A percentile compares a stretch with the other conserved stretches of the same genome.
Evolutionary conservation across 257 asterid species (phyloP).

Genomic region (Pogostemon cablin): DNA sequence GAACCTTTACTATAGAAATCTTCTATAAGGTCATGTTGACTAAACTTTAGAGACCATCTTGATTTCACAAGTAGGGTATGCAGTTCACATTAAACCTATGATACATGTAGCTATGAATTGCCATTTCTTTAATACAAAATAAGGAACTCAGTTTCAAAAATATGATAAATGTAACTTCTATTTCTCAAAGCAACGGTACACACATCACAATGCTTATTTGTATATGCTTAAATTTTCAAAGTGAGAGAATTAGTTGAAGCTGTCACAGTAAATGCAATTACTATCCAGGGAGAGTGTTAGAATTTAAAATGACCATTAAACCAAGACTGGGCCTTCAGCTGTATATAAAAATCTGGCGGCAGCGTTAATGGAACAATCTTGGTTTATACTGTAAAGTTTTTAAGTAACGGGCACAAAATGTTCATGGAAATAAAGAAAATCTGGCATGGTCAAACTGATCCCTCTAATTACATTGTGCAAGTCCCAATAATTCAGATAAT

Average conservation of each 20-base stretch:
- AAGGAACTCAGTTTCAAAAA: not conserved
- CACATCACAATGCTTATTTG: not conserved
- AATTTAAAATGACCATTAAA: not conserved
- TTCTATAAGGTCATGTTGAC: not conserved
- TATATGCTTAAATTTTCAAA: not conserved
- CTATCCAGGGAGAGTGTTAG: slow-evolving; percentile 1
- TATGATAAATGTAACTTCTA: not conserved
- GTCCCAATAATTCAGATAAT: not conserved
- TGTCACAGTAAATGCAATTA: not conserved
- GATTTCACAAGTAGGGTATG: slow-evolving; percentile 2
- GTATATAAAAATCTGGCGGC: not conserved
- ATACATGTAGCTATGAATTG: not conserved
- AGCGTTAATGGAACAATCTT: not conserved
- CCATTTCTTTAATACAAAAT: slow-evolving; percentile 6
- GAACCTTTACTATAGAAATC: not conserved
- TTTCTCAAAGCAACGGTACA: slow-evolving; percentile 15
- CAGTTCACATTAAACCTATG: not conserved
- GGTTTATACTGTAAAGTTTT: not conserved
- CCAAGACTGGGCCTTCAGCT: not conserved
- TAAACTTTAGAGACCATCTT: not conserved
- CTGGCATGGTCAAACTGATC: not conserved
- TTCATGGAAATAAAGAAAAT: not conserved
- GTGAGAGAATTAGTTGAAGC: not conserved
- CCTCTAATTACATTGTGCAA: slow-evolving; percentile 1
- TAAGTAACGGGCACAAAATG: not conserved